These are phyloP conservation scores for Lentinus brumalis DNA, from an alignment of 768 basidiomycete genomes.

Conservation along the genomic window DNA sequence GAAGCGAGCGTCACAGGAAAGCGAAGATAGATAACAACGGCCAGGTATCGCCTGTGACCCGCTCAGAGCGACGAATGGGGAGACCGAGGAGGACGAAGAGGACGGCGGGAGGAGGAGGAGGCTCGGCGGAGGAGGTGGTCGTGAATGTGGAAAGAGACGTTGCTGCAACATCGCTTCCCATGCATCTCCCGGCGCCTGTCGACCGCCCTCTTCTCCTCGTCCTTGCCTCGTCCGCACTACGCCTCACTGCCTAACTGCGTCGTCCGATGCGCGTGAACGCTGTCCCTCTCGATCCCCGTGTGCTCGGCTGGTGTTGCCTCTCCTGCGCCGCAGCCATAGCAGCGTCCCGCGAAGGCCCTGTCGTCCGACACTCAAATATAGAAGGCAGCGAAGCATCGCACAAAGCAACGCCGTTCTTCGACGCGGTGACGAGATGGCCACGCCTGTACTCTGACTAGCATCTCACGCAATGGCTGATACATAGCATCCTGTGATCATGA, in stretches of 20 bases:
- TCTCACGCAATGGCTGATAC: no score
- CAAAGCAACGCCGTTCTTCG: not conserved
- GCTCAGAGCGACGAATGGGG: slow-evolving; percentile 20
- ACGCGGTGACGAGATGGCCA: no score
- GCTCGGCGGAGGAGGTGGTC: not conserved
- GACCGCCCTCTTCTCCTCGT: not conserved
- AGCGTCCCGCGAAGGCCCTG: not conserved
- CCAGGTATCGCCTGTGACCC: slow-evolving; percentile 24
- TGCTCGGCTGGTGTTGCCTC: not conserved
- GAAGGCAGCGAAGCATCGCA: not conserved
- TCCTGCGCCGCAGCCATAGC: not conserved
- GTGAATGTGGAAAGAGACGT: not conserved
- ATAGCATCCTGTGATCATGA: no score
- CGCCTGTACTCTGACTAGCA: no score
- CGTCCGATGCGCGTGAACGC: not conserved
- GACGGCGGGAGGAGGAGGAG: not conserved
- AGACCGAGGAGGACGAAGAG: slow-evolving; percentile 7
- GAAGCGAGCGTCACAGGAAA: slow-evolving; percentile 19
- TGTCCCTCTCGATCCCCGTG: not conserved
- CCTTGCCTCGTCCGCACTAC: no score
- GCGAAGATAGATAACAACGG: slow-evolving; percentile 11
- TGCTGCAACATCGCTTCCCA: not conserved
- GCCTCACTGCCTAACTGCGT: not conserved
- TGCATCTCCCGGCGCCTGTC: not conserved
- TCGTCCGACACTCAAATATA: not conserved